These are phyloP conservation scores for Sphagnum tenellum DNA, from an alignment of 225 moss, liverwort and hornwort species.

Conservation along the genomic window DNA sequence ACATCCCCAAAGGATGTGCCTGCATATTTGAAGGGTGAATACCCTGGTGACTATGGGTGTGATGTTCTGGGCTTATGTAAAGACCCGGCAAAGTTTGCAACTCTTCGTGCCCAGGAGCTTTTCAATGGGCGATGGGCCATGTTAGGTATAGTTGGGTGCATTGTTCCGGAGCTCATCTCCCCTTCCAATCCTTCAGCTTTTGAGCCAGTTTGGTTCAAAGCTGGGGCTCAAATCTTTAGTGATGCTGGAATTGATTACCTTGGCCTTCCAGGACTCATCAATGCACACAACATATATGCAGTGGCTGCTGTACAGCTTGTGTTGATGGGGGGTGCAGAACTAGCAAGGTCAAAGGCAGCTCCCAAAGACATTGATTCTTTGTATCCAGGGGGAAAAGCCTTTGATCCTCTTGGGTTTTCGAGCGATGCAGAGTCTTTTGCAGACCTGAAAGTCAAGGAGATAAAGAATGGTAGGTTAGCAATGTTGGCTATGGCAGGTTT, in stretches of 20 bases:
- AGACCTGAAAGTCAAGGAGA: constrained; percentile 46
- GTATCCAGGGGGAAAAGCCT: constrained; percentile 35
- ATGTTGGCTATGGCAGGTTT: constrained; percentile 54
- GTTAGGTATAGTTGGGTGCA: constrained; percentile 33
- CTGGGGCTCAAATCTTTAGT: constrained; percentile 33
- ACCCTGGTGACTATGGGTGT: constrained; percentile 39
- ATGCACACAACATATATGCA: constrained; percentile 25
- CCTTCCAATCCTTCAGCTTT: constrained; percentile 11
- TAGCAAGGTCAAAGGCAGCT: constrained; percentile 18
- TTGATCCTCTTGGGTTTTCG: constrained; percentile 36
- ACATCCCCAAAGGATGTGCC: constrained; percentile 15
- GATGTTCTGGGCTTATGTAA: constrained; percentile 25
- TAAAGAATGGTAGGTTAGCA: constrained; percentile 40
- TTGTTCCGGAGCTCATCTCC: constrained; percentile 26
- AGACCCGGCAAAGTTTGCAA: constrained; percentile 17
- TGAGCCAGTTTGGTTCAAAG: constrained; percentile 35
- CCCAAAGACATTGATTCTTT: constrained; percentile 17
- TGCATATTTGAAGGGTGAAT: constrained; percentile 25
- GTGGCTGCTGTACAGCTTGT: constrained; percentile 20
- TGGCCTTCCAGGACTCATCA: constrained; percentile 20
- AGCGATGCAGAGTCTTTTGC: constrained; percentile 31
- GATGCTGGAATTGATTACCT: constrained; percentile 33
- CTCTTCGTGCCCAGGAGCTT: constrained; percentile 29
- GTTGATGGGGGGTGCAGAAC: constrained; percentile 28
- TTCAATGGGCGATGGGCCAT: constrained; percentile 54